Base-by-base conservation (phyloP, 768 basidiomycete species). In the Mrakia hoshinonis region DNA sequence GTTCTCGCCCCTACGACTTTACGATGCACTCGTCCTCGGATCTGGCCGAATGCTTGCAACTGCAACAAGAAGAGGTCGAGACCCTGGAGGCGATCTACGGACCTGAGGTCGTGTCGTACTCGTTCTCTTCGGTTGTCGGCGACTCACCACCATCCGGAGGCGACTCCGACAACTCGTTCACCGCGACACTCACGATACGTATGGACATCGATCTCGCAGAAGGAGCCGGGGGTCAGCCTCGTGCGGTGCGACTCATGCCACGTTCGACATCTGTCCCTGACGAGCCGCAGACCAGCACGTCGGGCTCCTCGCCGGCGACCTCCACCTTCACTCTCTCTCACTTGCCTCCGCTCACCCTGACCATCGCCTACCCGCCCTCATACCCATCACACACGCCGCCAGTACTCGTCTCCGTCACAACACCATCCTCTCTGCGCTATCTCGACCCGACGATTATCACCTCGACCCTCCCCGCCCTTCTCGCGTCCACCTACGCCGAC, bases 51-150 rank as follows among this genome's bases (percentile, higher is more conserved):
- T 64, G 62, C 62, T 39, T 64, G 24, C 34, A 46, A 31, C 43
- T 64, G 38, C 62, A 64, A 29, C 43, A 24, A 0, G 62, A 64
- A n/a, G 62, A 64, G 46, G 34, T 24, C 62, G 62, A 64, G 38
- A n/a, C 43, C 24, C 46, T 64, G n/a, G 62, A 26, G 7, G 62
- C 62, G n/a, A 64, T 64, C 62, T 64, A 13, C 18, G 62, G 62
- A 24, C 24, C 46, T 2, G 62, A 64, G 13, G 43, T 48, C 29
- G 62, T 64, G 4, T 64, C 62, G 39, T 64, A n/a, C 62, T 43
- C 62, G 2, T 61, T 61, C 58, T 29, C 22, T 0, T 2, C 34
- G 34, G 34, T 31, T 31, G 55, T n/a, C 36, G 31, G 13, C 34
- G 7, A 60, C 55, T 60, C 58, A 9, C 5, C 11, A 12, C 18